Evolutionary conservation across 2,329 filamentous ascomycete genomes (phyloP), one percentile per base, ranked within the genome.

Genomic region (Paraconiothyrium sp.): DNA sequence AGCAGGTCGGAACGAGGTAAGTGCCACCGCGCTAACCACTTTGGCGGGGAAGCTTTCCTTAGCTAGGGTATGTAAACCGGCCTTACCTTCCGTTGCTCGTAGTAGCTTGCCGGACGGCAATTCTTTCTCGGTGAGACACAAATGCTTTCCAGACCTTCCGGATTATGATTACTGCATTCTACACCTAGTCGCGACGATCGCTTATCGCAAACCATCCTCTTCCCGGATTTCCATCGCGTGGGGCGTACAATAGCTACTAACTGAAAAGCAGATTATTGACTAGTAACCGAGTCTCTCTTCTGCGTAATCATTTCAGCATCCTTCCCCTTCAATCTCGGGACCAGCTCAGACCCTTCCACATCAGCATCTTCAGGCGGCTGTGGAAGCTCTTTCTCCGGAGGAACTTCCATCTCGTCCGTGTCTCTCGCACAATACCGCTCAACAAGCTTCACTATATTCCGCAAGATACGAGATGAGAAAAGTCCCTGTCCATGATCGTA

Each of bases 401-500:
- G 34, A 20, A 48, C 27, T 24, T 9, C 43, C 30, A 14, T 34
- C 10, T 16, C 55, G 13, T 5, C 43, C n/a, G n/a, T 20, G 10
- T 30, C 37, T 9, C 20, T 46, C 16, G 13, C 39, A 52, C 57
- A 51, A 49, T 65, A 61, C 14, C 14, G 50, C 37, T 60, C 54
- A 37, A 65, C 55, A 22, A 59, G 50, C 30, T 54, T 32, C 14
- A 60, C 37, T 44, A 62, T 52, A 11, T 51, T 59, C n/a, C 44
- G 43, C 22, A 60, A 43, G 24, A 52, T 49, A 6, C 39, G 55
- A 10, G 43, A 34, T n/a, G 52, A 58, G 14, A 63, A 46, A 30
- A 66, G 24, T 2, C 46, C 81, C 69, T 89, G 86, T n/a, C 86
- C 86, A 72, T 90, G 88, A 73, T 90, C 87, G 55, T 88, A 76